Evolutionary conservation across 805 yeast species (phyloP).

Genomic region (Candida nemodendra): DNA sequence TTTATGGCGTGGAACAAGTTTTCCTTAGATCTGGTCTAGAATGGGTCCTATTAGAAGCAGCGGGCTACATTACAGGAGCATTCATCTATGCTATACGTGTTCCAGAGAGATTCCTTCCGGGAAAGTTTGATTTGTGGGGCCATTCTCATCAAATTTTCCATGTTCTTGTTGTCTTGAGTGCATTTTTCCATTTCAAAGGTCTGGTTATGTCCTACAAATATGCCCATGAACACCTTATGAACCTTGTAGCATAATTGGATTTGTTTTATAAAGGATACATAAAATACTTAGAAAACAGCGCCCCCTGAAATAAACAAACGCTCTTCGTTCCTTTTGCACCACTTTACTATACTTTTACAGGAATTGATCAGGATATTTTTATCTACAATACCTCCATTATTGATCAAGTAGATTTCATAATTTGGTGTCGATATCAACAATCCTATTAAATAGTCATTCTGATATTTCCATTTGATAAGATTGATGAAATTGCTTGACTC

Average conservation of each 20-base stretch:
- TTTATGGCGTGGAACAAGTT: conserved; percentile 51
- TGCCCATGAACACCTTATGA: conserved; percentile 36
- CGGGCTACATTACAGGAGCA: conserved; percentile 78
- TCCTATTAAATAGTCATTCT: conserved; percentile 26
- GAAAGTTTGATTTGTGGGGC: conserved; percentile 66
- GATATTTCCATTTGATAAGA: conserved; percentile 27
- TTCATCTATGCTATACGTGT: conserved; percentile 70
- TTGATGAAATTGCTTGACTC: conserved; percentile 24
- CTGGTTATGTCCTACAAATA: conserved; percentile 54
- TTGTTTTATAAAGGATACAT: not conserved
- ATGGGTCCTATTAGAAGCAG: conserved; percentile 70
- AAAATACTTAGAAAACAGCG: conserved; percentile 47
- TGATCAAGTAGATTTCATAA: conserved; percentile 62
- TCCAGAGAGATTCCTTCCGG: conserved; percentile 71
- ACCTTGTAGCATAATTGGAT: conserved; percentile 4
- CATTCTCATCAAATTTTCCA: conserved; percentile 88
- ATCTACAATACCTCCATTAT: conserved; percentile 53
- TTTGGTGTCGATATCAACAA: conserved; percentile 31
- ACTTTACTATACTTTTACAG: conserved; percentile 62
- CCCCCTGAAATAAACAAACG: conserved; percentile 76
- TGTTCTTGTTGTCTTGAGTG: conserved; percentile 71
- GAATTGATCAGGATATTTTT: conserved; percentile 58
- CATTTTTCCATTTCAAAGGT: conserved; percentile 69
- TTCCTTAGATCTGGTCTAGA: conserved; percentile 50
- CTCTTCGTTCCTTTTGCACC: conserved; percentile 74